Percentiles rank a stretch among this genome's conserved stretches.
Conservation (phyloP, 176 grass and related monocot genomes). For the Ampelocalamus luodianensis region DNA sequence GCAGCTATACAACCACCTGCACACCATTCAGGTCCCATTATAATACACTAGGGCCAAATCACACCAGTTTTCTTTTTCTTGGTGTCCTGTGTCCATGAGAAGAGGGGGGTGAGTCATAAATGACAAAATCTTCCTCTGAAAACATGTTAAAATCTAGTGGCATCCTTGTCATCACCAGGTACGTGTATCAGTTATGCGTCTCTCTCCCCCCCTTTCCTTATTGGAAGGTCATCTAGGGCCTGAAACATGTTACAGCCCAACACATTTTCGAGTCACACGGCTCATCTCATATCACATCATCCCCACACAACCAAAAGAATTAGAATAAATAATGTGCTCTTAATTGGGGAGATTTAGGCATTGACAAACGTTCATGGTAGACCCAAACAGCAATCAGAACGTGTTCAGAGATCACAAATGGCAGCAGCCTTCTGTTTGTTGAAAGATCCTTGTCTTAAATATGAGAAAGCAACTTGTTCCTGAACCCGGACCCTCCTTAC, state of each 20-base stretch:
- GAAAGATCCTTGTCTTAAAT: constrained; percentile 29
- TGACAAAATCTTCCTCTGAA: background rate
- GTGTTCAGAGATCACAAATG: background rate
- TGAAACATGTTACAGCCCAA: background rate
- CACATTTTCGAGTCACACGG: background rate
- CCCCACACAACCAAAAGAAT: background rate
- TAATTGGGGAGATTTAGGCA: background rate
- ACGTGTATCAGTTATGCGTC: background rate
- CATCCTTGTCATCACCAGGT: background rate
- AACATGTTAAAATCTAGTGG: background rate
- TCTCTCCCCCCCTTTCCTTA: background rate
- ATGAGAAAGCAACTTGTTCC: constrained; percentile 36
- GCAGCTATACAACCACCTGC: no score
- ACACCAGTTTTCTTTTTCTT: no score
- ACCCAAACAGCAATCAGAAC: background rate
- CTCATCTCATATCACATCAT: background rate
- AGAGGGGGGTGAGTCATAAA: background rate
- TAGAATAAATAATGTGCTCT: background rate
- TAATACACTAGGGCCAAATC: background rate
- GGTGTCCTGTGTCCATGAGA: no score
- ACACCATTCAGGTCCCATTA: no score
- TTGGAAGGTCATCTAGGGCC: background rate
- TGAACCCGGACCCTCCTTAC: background rate
- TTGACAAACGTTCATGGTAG: background rate
- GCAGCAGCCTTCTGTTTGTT: background rate